phyloP scores from a whole-genome alignment of 768 basidiomycete species.

The Ramaria sp. region DNA sequence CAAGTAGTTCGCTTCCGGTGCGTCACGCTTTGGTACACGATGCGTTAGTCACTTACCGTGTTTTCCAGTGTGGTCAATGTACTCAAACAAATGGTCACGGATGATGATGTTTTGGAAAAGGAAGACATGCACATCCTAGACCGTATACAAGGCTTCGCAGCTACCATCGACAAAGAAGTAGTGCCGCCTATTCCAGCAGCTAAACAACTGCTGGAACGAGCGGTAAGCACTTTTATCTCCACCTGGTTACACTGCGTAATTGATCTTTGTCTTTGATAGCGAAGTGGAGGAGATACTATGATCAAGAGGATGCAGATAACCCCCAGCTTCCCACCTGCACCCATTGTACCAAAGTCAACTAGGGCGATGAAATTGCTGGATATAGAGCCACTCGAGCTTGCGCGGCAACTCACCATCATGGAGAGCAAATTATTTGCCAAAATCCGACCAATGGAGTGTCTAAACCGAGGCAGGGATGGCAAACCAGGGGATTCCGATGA shows the following conservation, averaged over 20 bases:
- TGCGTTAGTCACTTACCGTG: not conserved
- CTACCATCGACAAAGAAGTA: constrained; percentile 44
- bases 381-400: constrained; percentile 81
- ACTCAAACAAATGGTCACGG: constrained; percentile 80
- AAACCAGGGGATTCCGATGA: constrained; percentile 56
- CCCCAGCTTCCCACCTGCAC: constrained; percentile 54
- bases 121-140: constrained; percentile 77
- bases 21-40: constrained; percentile 16
- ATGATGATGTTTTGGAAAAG: constrained; percentile 75
- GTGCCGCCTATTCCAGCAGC: constrained; percentile 58
- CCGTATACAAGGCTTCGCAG: constrained; percentile 69
- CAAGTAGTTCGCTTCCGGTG: constrained; percentile 81
- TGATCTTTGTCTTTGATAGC: constrained; percentile 9
- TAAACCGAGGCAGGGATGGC: constrained; percentile 73
- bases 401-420: constrained; percentile 86
- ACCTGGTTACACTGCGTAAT: constrained; percentile 3
- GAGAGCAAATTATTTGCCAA: constrained; percentile 80
- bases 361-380: constrained; percentile 77
- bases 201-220: constrained; percentile 68
- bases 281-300: constrained; percentile 45
- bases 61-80: constrained; percentile 74
- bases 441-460: constrained; percentile 84
- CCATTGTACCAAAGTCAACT: constrained; percentile 60
- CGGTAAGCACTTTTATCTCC: constrained; percentile 38
- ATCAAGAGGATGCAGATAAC: constrained; percentile 48